A percentile compares a stretch with the other conserved stretches of the same genome.
Evolutionary conservation across 1,139 yeast genomes (phyloP).

Genomic region (Debaryomyces nepalensis): DNA sequence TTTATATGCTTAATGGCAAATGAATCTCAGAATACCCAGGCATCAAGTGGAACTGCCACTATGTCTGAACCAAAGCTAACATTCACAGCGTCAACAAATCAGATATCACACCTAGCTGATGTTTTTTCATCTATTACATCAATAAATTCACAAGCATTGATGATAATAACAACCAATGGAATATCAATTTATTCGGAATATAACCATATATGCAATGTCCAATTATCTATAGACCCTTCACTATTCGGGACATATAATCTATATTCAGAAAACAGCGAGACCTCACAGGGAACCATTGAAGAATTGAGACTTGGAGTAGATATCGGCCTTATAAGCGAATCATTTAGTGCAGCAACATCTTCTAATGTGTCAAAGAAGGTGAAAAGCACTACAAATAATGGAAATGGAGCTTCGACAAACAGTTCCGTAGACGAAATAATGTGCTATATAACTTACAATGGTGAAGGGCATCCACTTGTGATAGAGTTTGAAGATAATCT

Average conservation of each 20-base stretch:
- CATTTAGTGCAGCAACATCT: constrained; percentile 36
- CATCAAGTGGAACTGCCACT: neutral
- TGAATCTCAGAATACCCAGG: constrained; percentile 1
- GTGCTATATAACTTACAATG: constrained; percentile 47
- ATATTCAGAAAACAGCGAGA: constrained; percentile 18
- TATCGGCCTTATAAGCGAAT: constrained; percentile 38
- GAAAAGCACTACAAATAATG: constrained; percentile 11
- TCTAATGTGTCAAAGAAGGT: constrained; percentile 13
- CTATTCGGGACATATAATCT: constrained; percentile 38
- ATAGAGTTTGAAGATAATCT: constrained; percentile 72
- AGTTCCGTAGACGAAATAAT: constrained; percentile 23
- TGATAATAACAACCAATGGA: constrained; percentile 39
- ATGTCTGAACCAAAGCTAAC: constrained; percentile 11
- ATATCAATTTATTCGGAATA: constrained; percentile 41
- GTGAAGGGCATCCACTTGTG: constrained; percentile 68
- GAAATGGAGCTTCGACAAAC: constrained; percentile 11
- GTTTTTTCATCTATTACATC: constrained; percentile 40
- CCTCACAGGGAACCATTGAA: constrained; percentile 14
- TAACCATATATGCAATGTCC: constrained; percentile 45
- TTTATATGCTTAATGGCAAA: constrained; percentile 1
- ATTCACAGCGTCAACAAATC: constrained; percentile 45
- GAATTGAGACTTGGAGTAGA: constrained; percentile 46
- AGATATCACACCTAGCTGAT: constrained; percentile 45
- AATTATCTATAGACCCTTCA: constrained; percentile 41
- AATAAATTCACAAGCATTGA: constrained; percentile 40